Evolutionary conservation across 2,329 filamentous ascomycete species (phyloP).

Genomic region (Pseudogymnoascus sp.): DNA sequence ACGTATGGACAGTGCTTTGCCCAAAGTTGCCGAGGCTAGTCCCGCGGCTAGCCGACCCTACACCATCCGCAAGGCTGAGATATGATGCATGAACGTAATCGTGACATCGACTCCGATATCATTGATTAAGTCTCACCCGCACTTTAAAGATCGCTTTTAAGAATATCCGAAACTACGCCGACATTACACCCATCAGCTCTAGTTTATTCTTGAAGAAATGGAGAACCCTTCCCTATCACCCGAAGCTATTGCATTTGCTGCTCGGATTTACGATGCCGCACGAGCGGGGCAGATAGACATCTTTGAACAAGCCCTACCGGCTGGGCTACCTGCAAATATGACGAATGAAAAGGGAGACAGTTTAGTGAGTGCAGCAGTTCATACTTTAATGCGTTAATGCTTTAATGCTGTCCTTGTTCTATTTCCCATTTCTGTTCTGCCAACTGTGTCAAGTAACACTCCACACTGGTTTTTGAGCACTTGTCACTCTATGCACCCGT

Average conservation of each 20-base stretch:
- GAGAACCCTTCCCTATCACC: constrained; percentile 33
- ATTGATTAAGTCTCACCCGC: not conserved
- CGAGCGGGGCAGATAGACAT: constrained; percentile 49
- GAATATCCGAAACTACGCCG: not conserved
- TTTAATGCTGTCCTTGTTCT: not conserved
- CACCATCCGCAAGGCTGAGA: constrained; percentile 8
- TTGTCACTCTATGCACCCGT: not conserved
- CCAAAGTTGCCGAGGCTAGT: not conserved
- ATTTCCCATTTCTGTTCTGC: not conserved
- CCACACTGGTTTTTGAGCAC: not conserved
- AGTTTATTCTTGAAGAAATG: not conserved
- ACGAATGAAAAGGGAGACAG: constrained; percentile 68
- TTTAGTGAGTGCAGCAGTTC: constrained; percentile 38
- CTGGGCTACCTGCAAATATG: constrained; percentile 60
- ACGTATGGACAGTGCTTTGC: not conserved
- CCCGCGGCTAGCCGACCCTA: constrained; percentile 1
- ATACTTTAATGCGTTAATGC: not conserved
- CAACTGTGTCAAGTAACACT: not conserved
- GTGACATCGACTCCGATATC: not conserved
- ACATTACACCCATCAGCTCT: not conserved
- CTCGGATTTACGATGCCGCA: constrained; percentile 60
- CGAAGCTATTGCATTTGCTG: constrained; percentile 58
- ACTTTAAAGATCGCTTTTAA: not conserved
- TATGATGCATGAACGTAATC: not conserved
- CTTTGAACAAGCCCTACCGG: constrained; percentile 56